phyloP scores from a whole-genome alignment of 176 grass and related monocot species.

The Oryza punctata region DNA sequence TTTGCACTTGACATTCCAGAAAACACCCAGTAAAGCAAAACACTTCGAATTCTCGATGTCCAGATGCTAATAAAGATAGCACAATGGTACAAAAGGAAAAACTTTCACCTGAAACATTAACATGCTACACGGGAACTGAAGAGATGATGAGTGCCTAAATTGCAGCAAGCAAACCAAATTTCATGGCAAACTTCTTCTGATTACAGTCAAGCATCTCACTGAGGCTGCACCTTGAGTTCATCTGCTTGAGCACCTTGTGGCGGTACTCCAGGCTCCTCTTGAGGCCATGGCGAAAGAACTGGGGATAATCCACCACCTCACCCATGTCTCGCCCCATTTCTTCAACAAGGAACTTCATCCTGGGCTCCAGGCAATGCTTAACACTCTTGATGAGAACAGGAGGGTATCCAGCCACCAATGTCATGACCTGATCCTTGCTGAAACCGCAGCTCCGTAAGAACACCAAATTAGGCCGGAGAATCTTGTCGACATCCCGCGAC shows the following conservation, averaged over 20 bases:
- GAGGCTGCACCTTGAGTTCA: slow-evolving; percentile 65
- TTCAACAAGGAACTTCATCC: slow-evolving; percentile 89
- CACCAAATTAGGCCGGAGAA: slow-evolving; percentile 63
- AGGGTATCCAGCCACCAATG: slow-evolving; percentile 78
- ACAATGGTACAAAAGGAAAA: slow-evolving; percentile 41
- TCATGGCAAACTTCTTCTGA: slow-evolving; percentile 81
- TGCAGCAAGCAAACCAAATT: slow-evolving; percentile 57
- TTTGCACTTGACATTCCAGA: slow-evolving; percentile 2
- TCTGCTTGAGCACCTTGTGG: slow-evolving; percentile 79
- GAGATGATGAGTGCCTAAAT: slow-evolving; percentile 42
- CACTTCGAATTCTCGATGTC: slow-evolving; percentile 24
- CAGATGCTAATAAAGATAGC: slow-evolving; percentile 27
- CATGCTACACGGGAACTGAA: slow-evolving; percentile 43
- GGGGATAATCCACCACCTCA: slow-evolving; percentile 82
- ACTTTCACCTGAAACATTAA: slow-evolving; percentile 23
- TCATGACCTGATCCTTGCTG: slow-evolving; percentile 58
- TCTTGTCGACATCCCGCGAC: slow-evolving; percentile 76
- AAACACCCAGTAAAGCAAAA: slow-evolving; percentile 38
- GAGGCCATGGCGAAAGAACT: slow-evolving; percentile 85
- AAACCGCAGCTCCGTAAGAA: slow-evolving; percentile 70
- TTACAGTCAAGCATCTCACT: slow-evolving; percentile 93
- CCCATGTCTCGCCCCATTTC: slow-evolving; percentile 73
- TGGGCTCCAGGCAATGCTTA: slow-evolving; percentile 83
- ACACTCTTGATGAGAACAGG: slow-evolving; percentile 91
- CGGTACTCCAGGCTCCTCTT: slow-evolving; percentile 86